Evolutionary conservation across 768 basidiomycete species (phyloP).

Genomic region (Amanita fuliginea): DNA sequence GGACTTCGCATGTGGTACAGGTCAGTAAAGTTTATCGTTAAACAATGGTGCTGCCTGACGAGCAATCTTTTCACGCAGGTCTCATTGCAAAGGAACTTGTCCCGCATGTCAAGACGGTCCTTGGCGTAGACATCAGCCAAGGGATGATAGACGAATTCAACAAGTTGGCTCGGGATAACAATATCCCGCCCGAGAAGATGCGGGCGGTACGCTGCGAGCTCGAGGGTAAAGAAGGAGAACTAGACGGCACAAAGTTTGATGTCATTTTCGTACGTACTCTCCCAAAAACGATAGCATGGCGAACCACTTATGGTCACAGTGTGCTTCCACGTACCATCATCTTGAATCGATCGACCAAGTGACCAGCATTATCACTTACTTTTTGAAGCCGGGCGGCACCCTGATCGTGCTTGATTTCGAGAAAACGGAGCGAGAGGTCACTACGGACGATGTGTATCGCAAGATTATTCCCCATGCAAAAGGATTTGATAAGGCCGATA

Average conservation of each 20-base stretch:
- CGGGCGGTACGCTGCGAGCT: slow-evolving; percentile 43
- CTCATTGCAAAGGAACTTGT: slow-evolving; percentile 50
- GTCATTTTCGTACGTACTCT: slow-evolving; percentile 53
- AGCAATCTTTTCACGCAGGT: slow-evolving; percentile 26
- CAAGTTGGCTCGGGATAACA: slow-evolving; percentile 42
- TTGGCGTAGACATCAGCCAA: slow-evolving; percentile 72
- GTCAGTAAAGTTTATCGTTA: slow-evolving; percentile 19
- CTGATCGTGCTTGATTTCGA: slow-evolving; percentile 47
- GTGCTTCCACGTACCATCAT: slow-evolving; percentile 50
- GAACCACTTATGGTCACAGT: no score
- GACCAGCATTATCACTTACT: slow-evolving; percentile 40
- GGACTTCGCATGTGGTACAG: slow-evolving; percentile 71
- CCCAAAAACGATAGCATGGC: neutral
- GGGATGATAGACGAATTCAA: slow-evolving; percentile 61
- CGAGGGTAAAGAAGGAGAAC: slow-evolving; percentile 33
- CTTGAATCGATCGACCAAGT: slow-evolving; percentile 37
- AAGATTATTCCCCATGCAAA: neutral
- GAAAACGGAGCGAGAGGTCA: slow-evolving; percentile 7
- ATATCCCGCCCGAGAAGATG: slow-evolving; percentile 57
- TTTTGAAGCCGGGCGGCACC: slow-evolving; percentile 51
- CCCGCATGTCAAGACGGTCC: slow-evolving; percentile 34
- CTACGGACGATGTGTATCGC: neutral
- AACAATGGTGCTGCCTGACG: neutral
- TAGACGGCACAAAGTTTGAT: slow-evolving; percentile 51
- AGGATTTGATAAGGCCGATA: neutral